A percentile compares a stretch with the other conserved stretches of the same genome.
Evolutionary conservation across 768 basidiomycete species (phyloP).

Genomic region (Sarcomyxa edulis): DNA sequence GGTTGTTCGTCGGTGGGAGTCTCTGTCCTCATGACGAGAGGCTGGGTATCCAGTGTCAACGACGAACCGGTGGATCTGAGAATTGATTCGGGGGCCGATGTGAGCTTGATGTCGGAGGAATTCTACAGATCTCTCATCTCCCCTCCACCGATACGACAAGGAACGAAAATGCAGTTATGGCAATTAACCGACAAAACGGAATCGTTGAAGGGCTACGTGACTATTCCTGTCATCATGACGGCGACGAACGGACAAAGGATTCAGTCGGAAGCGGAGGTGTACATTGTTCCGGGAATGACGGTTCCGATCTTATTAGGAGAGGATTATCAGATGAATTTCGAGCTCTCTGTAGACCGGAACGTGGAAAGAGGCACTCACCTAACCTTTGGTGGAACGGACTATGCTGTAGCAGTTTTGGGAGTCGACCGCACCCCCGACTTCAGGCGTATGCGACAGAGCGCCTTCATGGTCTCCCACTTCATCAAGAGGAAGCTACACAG

Average conservation of each 20-base stretch:
- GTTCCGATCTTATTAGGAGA: slow-evolving; percentile 23
- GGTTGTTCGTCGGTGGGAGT: slow-evolving; percentile 3
- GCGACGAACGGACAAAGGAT: slow-evolving; percentile 5
- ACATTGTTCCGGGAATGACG: slow-evolving; percentile 18
- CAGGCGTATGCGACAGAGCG: slow-evolving; percentile 5
- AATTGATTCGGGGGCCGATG: slow-evolving; percentile 11
- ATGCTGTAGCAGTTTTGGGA: too few relatives aligned
- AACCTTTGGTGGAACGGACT: too few relatives aligned
- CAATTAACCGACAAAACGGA: slow-evolving; percentile 7
- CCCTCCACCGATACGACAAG: background rate
- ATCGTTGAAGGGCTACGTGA: slow-evolving; percentile 13
- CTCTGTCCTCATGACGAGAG: slow-evolving; percentile 3
- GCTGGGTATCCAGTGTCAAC: background rate
- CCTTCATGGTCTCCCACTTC: too few relatives aligned
- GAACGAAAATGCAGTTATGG: background rate
- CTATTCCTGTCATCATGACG: slow-evolving; percentile 6
- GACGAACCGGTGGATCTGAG: background rate
- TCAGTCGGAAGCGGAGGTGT: slow-evolving; percentile 14
- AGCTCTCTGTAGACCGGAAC: too few relatives aligned
- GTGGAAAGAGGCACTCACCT: too few relatives aligned
- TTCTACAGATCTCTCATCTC: background rate
- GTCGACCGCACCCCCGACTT: too few relatives aligned
- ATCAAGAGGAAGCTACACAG: too few relatives aligned
- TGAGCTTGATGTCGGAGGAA: slow-evolving; percentile 11
- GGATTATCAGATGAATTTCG: slow-evolving; percentile 19